A percentile compares a stretch with the other conserved stretches of the same genome.
Evolutionary conservation across 306 rosid species (phyloP).

Genomic region (Citrullus mucosospermus): DNA sequence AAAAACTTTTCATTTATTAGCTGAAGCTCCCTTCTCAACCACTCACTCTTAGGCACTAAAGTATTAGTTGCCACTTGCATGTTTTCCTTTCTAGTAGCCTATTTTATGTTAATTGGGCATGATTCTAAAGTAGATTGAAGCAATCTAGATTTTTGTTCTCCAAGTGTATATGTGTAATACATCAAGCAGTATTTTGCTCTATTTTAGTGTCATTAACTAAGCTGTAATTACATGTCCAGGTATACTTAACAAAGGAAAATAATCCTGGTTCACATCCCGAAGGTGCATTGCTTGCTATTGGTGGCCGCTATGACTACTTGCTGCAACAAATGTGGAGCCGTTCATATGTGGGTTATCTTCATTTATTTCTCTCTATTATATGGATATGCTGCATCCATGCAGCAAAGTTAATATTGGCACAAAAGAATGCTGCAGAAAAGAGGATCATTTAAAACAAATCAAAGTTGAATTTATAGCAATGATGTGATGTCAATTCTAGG

Average conservation of each 20-base stretch:
- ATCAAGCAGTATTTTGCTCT: background rate
- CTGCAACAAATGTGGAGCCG: slow-evolving; percentile 61
- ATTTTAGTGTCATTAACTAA: slow-evolving; percentile 12
- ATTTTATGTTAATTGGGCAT: background rate
- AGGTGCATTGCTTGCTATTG: slow-evolving; percentile 74
- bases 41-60: background rate
- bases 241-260: slow-evolving; percentile 72
- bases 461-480: background rate
- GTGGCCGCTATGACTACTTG: slow-evolving; percentile 81
- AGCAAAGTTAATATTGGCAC: background rate
- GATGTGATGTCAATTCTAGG: background rate
- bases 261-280: slow-evolving; percentile 55
- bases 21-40: background rate
- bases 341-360: slow-evolving; percentile 42
- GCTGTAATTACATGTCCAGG: slow-evolving; percentile 36
- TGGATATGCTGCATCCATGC: background rate
- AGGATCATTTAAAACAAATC: background rate
- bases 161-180: background rate
- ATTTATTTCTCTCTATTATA: slow-evolving; percentile 10
- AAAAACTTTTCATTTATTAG: background rate
- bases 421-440: background rate
- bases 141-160: background rate
- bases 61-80: background rate
- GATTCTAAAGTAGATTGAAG: background rate
- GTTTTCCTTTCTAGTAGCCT: background rate